Base-by-base conservation (phyloP, 2,329 filamentous ascomycete genomes). In the Tolypocladium ophioglossoides region DNA sequence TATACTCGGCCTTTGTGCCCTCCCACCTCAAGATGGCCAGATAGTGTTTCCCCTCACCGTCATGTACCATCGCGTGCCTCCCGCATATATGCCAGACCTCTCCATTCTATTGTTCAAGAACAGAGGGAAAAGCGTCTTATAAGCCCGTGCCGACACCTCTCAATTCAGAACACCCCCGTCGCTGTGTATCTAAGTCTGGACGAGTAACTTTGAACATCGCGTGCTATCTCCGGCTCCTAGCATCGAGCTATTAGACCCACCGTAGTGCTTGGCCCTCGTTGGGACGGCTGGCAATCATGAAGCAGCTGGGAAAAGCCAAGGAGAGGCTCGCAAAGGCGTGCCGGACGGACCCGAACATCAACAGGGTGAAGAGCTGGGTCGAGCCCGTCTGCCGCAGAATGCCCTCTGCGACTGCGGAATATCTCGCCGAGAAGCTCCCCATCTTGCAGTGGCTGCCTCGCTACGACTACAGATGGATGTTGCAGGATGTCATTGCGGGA, bases 361-460 rank as follows among this genome's bases (percentile, higher is more conserved):
- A 65, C 55, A 61, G 62, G 54, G 55, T 52, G 37, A 57, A 55
- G 27, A 54, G 59, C 52, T 66, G 64, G 63, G 56, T 56, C 40
- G 56, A 53, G 4, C 64, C 63, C 22, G 50, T 64, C 22, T 49
- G 34, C 54, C 52, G 58, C 20, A 54, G 67, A n/a, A 58, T 83
- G 0, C 82, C 83, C 0, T 74, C 75, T 3, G 78, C 75, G 10
- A 69, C 79, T 2, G 72, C 66, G 6, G 74, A 81, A 51, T 86
- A 86, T 60, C 67, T 80, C 8, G 56, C 76, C 37, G 80, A 83
- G 57, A 86, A 85, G 63, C 69, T 83, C 3, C 83, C 83, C 1
- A 78, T 85, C 44, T 67, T 82, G 10, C 76, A 79, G 51, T 86
- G 83, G 83, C 71, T 86, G 1, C 82, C 83, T 12, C 73, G 72